These are phyloP conservation scores for Botrytis galanthina DNA, from an alignment of 2,329 filamentous ascomycete species.

Conservation along the genomic window DNA sequence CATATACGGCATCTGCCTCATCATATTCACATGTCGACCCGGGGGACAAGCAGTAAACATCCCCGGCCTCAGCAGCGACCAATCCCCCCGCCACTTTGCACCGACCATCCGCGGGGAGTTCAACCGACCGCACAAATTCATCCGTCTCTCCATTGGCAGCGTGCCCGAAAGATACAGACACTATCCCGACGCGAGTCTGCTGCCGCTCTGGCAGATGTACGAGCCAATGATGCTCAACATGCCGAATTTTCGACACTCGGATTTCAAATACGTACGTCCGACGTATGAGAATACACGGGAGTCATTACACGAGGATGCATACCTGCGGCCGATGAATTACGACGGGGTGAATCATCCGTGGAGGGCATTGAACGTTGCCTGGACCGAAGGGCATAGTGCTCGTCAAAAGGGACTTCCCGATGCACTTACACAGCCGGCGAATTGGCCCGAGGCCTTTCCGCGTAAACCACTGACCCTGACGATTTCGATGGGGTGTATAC, in stretches of 20 bases:
- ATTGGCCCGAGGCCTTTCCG: not conserved
- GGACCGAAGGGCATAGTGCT: accelerated
- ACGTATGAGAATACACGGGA: not conserved
- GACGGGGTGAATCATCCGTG: not conserved
- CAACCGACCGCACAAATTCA: constrained; percentile 1
- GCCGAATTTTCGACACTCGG: not conserved
- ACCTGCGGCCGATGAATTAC: not conserved
- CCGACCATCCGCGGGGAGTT: not conserved
- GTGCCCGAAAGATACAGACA: not conserved
- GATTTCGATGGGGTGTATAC: not conserved
- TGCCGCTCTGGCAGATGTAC: not conserved
- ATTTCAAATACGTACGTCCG: not conserved
- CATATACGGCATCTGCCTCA: not conserved
- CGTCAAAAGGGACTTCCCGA: accelerated
- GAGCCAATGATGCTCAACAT: constrained; percentile 11
- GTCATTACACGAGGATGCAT: not conserved
- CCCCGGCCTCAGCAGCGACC: not conserved
- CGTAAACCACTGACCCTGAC: accelerated
- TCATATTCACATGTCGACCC: not conserved
- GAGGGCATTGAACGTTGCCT: not conserved
- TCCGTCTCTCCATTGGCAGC: not conserved
- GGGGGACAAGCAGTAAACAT: accelerated
- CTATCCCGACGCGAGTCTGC: not conserved
- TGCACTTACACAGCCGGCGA: not conserved
- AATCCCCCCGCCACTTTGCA: not conserved